Evolutionary conservation across 768 basidiomycete genomes (phyloP).

Genomic region (Suillus placidus): DNA sequence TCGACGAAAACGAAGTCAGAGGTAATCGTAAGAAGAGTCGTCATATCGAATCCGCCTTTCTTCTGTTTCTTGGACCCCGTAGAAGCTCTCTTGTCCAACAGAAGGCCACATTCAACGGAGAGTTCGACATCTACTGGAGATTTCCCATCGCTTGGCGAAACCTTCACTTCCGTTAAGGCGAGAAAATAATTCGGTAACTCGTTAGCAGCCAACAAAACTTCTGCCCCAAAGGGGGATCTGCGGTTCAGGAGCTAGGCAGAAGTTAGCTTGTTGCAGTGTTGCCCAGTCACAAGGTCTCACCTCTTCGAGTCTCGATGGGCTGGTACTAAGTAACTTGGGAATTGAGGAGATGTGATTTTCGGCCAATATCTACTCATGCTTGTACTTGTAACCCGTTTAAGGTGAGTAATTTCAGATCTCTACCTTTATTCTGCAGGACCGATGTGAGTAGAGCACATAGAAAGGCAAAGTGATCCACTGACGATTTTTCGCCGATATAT

Average conservation of each 20-base stretch:
- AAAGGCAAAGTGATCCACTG: slow-evolving; percentile 28
- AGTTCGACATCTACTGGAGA: slow-evolving; percentile 61
- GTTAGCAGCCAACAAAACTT: slow-evolving; percentile 59
- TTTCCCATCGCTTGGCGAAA: slow-evolving; percentile 46
- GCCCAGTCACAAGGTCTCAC: slow-evolving; percentile 37
- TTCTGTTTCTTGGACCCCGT: slow-evolving; percentile 51
- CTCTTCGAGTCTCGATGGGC: slow-evolving; percentile 63
- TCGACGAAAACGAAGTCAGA: slow-evolving; percentile 78
- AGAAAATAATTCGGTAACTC: slow-evolving; percentile 71
- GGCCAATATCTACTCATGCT: slow-evolving; percentile 61
- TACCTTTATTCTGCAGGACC: slow-evolving; percentile 29
- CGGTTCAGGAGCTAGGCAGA: slow-evolving; percentile 67
- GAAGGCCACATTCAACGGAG: slow-evolving; percentile 57
- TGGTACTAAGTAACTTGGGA: slow-evolving; percentile 54
- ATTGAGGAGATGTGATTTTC: slow-evolving; percentile 71
- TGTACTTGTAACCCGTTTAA: not conserved
- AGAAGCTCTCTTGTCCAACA: slow-evolving; percentile 31
- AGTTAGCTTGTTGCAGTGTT: slow-evolving; percentile 10
- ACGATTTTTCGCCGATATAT: slow-evolving; percentile 94
- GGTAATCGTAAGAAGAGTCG: slow-evolving; percentile 71
- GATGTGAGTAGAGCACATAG: slow-evolving; percentile 2
- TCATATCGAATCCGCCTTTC: slow-evolving; percentile 55
- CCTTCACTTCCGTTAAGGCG: slow-evolving; percentile 48
- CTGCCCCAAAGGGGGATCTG: slow-evolving; percentile 71
- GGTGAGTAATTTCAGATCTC: not conserved